Conservation (phyloP, 768 basidiomycete genomes). For the Boletus rufocinnamomeus region DNA sequence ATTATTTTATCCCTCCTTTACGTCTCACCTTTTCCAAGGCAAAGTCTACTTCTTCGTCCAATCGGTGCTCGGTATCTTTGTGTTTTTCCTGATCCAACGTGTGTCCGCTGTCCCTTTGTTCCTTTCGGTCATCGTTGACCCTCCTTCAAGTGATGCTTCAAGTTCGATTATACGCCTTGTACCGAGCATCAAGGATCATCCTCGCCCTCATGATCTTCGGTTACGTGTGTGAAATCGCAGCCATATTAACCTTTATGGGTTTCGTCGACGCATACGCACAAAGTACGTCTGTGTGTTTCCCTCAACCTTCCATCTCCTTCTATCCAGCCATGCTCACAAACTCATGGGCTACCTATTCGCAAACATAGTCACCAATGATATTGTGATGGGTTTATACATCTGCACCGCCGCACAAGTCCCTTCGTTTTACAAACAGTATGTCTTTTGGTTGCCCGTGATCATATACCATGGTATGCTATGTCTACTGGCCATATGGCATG, state of each 20-base stretch:
- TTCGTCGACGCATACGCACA: no score
- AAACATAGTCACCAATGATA: background rate
- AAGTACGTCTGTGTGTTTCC: no score
- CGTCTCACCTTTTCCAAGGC: no score
- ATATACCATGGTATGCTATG: background rate
- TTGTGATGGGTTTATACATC: background rate
- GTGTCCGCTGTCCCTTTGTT: background rate
- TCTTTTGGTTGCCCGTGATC: background rate
- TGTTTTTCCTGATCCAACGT: no score
- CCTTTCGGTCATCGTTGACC: background rate
- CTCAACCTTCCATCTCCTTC: background rate
- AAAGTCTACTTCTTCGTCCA: no score
- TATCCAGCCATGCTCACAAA: background rate
- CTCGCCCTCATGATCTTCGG: constrained; percentile 6
- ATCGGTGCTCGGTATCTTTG: no score
- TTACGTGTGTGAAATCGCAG: constrained; percentile 6
- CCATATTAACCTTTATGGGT: background rate
- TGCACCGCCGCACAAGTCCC: background rate
- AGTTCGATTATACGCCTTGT: constrained; percentile 18
- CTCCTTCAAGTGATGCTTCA: constrained; percentile 15
- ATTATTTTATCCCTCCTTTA: no score
- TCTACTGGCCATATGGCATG: background rate
- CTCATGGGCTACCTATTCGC: background rate
- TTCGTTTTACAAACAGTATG: background rate
- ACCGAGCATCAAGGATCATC: constrained; percentile 12